These are phyloP conservation scores for Ilyonectria sp. DNA, from an alignment of 2,329 filamentous ascomycete species.

Conservation along the genomic window DNA sequence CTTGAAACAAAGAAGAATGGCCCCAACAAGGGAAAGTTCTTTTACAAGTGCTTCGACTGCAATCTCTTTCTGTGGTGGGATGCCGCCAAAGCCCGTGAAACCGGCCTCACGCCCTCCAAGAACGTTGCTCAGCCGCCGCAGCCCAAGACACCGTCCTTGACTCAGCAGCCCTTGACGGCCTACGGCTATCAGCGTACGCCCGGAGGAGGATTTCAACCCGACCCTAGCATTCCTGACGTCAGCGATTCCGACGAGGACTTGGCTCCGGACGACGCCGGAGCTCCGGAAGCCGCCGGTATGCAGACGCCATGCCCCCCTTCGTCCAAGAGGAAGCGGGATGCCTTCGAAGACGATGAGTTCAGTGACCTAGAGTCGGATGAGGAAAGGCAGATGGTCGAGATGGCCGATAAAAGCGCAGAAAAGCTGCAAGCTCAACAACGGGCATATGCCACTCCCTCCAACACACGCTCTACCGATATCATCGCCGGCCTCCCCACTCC, in stretches of 20 bases:
- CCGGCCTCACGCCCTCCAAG: conserved; percentile 33
- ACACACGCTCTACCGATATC: conserved; percentile 43
- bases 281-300: conserved; percentile 3
- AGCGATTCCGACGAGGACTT: conserved; percentile 35
- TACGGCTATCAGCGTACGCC: conserved; percentile 50
- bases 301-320: conserved; percentile 40
- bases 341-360: conserved; percentile 49
- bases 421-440: conserved; percentile 37
- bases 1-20: conserved; percentile 56
- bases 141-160: conserved; percentile 48
- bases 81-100: conserved; percentile 52
- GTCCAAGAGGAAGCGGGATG: conserved; percentile 51
- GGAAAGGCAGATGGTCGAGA: conserved; percentile 54
- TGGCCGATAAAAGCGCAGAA: conserved; percentile 54
- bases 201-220: conserved; percentile 29
- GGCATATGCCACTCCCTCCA: conserved; percentile 47
- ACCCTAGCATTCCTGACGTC: conserved; percentile 20
- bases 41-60: conserved; percentile 61
- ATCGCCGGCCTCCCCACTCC: conserved; percentile 52
- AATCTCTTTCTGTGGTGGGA: conserved; percentile 64
- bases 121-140: conserved; percentile 31
- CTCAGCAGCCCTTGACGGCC: conserved; percentile 48
- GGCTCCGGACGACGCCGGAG: conserved; percentile 20
- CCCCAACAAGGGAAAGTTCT: conserved; percentile 58
- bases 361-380: conserved; percentile 57